Evolutionary conservation across 345 rosid genomes (phyloP).

Genomic region (Rhodamnia argentea): DNA sequence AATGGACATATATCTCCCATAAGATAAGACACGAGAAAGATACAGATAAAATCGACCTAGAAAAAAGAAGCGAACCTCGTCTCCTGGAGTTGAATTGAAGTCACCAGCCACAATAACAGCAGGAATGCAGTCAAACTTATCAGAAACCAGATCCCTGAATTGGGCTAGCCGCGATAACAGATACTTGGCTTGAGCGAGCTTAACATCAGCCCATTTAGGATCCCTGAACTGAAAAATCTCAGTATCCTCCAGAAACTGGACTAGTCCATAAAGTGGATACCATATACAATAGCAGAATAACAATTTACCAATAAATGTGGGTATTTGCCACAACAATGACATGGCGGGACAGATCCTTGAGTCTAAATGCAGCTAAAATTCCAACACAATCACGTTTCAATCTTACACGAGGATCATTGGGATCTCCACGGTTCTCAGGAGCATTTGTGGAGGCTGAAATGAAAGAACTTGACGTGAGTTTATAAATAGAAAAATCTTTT

Average conservation of each 20-base stretch:
- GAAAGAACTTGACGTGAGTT: not conserved
- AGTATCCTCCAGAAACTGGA: not conserved
- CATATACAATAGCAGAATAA: not conserved
- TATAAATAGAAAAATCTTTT: not conserved
- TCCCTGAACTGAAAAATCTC: constrained; percentile 42
- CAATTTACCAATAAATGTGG: constrained; percentile 69
- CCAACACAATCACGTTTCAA: constrained; percentile 88
- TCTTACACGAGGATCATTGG: constrained; percentile 68
- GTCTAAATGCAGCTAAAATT: constrained; percentile 79
- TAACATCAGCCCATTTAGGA: constrained; percentile 83
- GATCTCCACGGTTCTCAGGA: constrained; percentile 52
- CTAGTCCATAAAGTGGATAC: not conserved
- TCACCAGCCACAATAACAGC: constrained; percentile 70
- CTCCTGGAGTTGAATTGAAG: constrained; percentile 89
- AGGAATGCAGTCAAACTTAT: constrained; percentile 51
- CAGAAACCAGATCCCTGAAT: constrained; percentile 45
- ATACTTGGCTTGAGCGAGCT: constrained; percentile 93
- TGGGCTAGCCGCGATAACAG: constrained; percentile 54
- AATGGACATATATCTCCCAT: not conserved
- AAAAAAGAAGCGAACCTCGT: constrained; percentile 32
- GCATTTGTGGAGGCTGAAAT: constrained; percentile 21
- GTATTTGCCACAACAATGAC: constrained; percentile 78
- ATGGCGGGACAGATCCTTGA: constrained; percentile 45
- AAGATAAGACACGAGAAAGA: not conserved
- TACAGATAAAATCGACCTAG: not conserved